Evolutionary conservation across 2,329 filamentous ascomycete genomes (phyloP).

Genomic region (Dendryphion nanum): DNA sequence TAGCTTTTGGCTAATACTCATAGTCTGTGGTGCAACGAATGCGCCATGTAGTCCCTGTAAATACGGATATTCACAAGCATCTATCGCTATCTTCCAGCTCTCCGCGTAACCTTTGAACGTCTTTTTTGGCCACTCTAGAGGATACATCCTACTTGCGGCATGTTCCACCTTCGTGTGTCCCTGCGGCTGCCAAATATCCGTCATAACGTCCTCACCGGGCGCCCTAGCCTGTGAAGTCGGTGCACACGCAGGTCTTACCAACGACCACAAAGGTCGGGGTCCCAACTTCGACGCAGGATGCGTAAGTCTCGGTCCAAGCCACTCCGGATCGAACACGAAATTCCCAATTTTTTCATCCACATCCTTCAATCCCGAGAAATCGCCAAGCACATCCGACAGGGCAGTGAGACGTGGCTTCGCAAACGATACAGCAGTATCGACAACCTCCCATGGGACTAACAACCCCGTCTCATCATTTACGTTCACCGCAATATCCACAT

Average conservation of each 20-base stretch:
- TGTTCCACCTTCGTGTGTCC: slow-evolving; percentile 34
- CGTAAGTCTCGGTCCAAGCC: slow-evolving; percentile 24
- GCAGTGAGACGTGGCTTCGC: slow-evolving; percentile 23
- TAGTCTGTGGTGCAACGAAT: slow-evolving; percentile 47
- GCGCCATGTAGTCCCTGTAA: slow-evolving; percentile 49
- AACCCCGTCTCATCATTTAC: slow-evolving; percentile 48
- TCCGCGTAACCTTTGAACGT: slow-evolving; percentile 45
- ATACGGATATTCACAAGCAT: slow-evolving; percentile 44
- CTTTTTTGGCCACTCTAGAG: slow-evolving; percentile 23
- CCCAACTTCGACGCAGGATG: slow-evolving; percentile 24
- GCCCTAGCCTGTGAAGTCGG: slow-evolving; percentile 31
- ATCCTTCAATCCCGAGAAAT: slow-evolving; percentile 10
- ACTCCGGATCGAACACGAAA: slow-evolving; percentile 22
- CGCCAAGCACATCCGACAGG: slow-evolving; percentile 16
- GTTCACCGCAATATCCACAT: slow-evolving; percentile 50
- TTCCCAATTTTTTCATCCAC: slow-evolving; percentile 1
- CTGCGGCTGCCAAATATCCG: slow-evolving; percentile 35
- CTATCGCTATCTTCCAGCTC: slow-evolving; percentile 46
- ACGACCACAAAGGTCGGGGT: slow-evolving; percentile 42
- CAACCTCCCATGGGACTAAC: slow-evolving; percentile 47
- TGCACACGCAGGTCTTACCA: slow-evolving; percentile 43
- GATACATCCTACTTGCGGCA: slow-evolving; percentile 37
- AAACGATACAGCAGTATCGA: slow-evolving; percentile 38
- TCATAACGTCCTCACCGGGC: slow-evolving; percentile 23
- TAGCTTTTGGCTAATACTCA: slow-evolving; percentile 43